These are phyloP conservation scores for Handroanthus guayacan DNA, from an alignment of 257 asterid genomes.

Conservation along the genomic window DNA sequence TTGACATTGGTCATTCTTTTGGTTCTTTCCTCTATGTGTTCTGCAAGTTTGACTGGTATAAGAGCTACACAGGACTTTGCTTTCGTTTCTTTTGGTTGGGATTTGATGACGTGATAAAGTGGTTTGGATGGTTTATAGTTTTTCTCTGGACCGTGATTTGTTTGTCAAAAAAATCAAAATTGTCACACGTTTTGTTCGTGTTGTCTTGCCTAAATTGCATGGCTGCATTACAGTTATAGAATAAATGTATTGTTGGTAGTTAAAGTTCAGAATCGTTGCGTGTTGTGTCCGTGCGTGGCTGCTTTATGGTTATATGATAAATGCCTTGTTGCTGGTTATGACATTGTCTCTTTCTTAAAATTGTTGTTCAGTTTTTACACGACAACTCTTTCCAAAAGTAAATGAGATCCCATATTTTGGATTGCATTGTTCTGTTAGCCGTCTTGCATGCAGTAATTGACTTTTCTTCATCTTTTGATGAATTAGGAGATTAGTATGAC, in stretches of 20 bases:
- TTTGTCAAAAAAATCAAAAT: conserved; percentile 13
- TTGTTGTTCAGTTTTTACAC: conserved; percentile 25
- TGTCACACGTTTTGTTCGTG: conserved; percentile 23
- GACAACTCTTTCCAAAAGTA: conserved; percentile 12
- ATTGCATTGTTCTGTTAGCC: conserved; percentile 24
- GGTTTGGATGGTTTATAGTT: conserved; percentile 17
- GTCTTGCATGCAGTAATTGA: conserved; percentile 4
- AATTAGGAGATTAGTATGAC: conserved; percentile 54
- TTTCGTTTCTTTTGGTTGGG: conserved; percentile 26
- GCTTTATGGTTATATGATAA: conserved; percentile 24
- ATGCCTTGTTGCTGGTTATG: conserved; percentile 5
- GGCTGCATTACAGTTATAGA: conserved; percentile 21
- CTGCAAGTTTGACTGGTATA: conserved; percentile 23
- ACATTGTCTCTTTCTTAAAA: conserved; percentile 32
- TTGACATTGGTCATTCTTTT: not conserved
- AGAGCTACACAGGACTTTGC: conserved; percentile 15
- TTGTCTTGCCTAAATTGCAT: conserved; percentile 5
- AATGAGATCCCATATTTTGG: conserved; percentile 21
- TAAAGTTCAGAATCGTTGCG: not conserved
- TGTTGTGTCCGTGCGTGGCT: conserved; percentile 21
- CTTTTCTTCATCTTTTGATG: conserved; percentile 17
- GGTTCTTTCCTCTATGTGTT: not conserved
- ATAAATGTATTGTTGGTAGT: conserved; percentile 14
- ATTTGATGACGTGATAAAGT: conserved; percentile 31
- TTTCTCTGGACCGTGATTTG: conserved; percentile 31